These are phyloP conservation scores for Suhomyces xylopsoci DNA, from an alignment of 805 yeast genomes.

Conservation along the genomic window DNA sequence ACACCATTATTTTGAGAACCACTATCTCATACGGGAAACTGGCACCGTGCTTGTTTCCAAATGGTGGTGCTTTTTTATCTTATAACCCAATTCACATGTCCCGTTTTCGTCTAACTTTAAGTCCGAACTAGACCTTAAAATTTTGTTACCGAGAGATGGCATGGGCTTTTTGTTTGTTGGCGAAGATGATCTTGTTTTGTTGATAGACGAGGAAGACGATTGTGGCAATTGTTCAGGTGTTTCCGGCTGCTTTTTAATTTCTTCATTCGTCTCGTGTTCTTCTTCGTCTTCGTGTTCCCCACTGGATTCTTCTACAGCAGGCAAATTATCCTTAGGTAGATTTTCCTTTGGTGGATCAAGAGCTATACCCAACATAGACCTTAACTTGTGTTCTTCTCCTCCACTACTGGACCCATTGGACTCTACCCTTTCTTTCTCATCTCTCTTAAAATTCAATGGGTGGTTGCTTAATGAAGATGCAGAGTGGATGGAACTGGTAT, in stretches of 20 bases:
- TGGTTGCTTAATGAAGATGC: slow-evolving; percentile 21
- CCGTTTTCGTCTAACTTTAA: slow-evolving; percentile 26
- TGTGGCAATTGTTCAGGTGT: neutral
- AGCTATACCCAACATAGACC: slow-evolving; percentile 6
- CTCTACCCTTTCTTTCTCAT: neutral
- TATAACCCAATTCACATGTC: slow-evolving; percentile 40
- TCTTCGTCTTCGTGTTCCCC: neutral
- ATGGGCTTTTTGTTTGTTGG: slow-evolving; percentile 4
- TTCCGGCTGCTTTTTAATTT: neutral
- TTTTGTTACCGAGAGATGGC: slow-evolving; percentile 4
- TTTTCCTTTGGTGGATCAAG: neutral
- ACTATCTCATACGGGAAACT: slow-evolving; percentile 23
- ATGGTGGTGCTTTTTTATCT: slow-evolving; percentile 42
- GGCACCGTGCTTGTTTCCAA: slow-evolving; percentile 34
- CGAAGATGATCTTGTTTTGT: neutral
- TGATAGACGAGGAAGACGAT: neutral
- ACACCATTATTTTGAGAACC: neutral
- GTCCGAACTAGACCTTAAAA: slow-evolving; percentile 12
- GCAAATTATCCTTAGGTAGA: slow-evolving; percentile 1
- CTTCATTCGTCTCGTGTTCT: neutral
- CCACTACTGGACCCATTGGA: neutral
- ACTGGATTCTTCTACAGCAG: slow-evolving; percentile 4
- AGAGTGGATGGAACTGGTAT: slow-evolving; percentile 20
- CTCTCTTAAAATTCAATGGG: slow-evolving; percentile 18
- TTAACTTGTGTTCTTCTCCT: neutral